phyloP scores from a whole-genome alignment of 2,329 filamentous ascomycete genomes.

The Venturia nashicola region DNA sequence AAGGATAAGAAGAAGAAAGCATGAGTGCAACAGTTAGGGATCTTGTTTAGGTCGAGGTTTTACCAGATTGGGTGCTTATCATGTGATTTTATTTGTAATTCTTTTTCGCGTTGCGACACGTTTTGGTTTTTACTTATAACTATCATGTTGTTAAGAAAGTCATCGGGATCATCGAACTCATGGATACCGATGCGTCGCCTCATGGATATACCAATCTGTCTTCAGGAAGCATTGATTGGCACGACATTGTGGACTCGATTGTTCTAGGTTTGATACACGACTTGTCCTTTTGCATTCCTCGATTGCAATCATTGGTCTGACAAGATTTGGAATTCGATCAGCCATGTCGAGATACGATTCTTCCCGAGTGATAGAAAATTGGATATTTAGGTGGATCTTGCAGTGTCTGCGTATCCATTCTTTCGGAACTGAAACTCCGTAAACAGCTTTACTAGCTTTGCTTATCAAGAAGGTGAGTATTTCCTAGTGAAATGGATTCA shows the following conservation, averaged over 20 bases:
- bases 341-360: neutral
- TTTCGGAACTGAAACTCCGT: neutral
- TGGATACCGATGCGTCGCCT: neutral
- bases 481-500: neutral
- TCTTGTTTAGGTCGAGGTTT: no score
- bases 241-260: no score
- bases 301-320: neutral
- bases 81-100: neutral
- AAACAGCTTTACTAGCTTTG: neutral
- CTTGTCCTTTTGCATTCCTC: no score
- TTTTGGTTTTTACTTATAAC: neutral
- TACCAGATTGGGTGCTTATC: neutral
- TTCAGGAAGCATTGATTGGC: no score
- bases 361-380: neutral
- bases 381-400: neutral
- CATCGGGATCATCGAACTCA: neutral
- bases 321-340: neutral
- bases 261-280: no score
- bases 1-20: conserved; percentile 4
- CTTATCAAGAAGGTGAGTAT: neutral
- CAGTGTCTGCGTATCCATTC: neutral
- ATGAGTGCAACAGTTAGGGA: neutral
- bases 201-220: no score
- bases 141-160: neutral
- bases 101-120: neutral